Conservation (phyloP, 768 basidiomycete species). For the Agaricus subrufescens region DNA sequence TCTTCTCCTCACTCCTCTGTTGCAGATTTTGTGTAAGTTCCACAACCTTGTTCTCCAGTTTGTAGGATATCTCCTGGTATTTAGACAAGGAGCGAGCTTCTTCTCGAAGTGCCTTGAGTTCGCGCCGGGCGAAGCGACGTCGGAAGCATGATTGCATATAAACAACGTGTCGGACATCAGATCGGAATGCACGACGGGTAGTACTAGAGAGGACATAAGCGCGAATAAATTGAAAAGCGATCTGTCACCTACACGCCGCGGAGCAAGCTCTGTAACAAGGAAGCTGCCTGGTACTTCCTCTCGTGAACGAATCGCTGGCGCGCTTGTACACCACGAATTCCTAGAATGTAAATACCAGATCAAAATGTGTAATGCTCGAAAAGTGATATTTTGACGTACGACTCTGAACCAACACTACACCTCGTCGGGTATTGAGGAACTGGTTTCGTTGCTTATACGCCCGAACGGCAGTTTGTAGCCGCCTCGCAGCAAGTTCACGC, state of each 20-base stretch:
- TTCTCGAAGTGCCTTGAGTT: slow-evolving; percentile 76
- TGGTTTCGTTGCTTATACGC: slow-evolving; percentile 68
- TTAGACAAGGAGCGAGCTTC: slow-evolving; percentile 97
- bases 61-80: slow-evolving; percentile 98
- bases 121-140: slow-evolving; percentile 79
- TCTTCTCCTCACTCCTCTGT: slow-evolving; percentile 86
- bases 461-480: slow-evolving; percentile 71
- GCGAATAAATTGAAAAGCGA: not conserved
- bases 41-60: slow-evolving; percentile 97
- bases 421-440: slow-evolving; percentile 57
- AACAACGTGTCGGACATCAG: slow-evolving; percentile 68
- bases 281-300: slow-evolving; percentile 57
- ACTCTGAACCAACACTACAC: slow-evolving; percentile 75
- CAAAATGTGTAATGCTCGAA: not conserved
- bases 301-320: slow-evolving; percentile 55
- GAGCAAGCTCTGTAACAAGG: slow-evolving; percentile 72
- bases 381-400: slow-evolving; percentile 48
- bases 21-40: slow-evolving; percentile 95
- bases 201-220: slow-evolving; percentile 36
- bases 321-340: slow-evolving; percentile 69
- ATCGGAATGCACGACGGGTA: slow-evolving; percentile 46
- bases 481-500: slow-evolving; percentile 67
- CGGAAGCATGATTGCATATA: slow-evolving; percentile 91
- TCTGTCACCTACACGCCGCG: slow-evolving; percentile 75
- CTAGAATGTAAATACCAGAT: slow-evolving; percentile 30